Conservation (phyloP, 768 basidiomycete species). For the Candolleomyces efflorescens region DNA sequence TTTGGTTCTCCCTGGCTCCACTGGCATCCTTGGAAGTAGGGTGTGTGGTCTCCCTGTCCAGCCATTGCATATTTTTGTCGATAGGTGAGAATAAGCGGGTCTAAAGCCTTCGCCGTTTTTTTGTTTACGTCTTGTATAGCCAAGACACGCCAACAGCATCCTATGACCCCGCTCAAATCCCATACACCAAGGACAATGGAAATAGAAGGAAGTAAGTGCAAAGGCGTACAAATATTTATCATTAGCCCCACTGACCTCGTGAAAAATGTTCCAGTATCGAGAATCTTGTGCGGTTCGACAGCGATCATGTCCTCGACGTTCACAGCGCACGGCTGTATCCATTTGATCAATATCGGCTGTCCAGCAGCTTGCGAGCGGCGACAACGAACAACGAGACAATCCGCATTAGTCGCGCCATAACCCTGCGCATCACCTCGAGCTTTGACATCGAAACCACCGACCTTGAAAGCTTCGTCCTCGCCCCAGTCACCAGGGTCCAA, state of each 20-base stretch:
- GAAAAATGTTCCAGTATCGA: conserved; percentile 39
- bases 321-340: conserved; percentile 52
- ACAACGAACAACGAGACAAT: conserved; percentile 22
- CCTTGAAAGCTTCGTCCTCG: conserved; percentile 25
- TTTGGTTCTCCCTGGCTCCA: conserved; percentile 41
- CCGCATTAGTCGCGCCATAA: conserved; percentile 39
- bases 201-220: conserved; percentile 36
- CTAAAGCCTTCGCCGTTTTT: background rate
- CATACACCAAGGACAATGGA: conserved; percentile 35
- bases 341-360: conserved; percentile 50
- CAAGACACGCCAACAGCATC: conserved; percentile 29
- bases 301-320: conserved; percentile 52
- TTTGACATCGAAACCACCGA: conserved; percentile 41
- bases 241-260: background rate
- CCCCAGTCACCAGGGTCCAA: background rate
- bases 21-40: conserved; percentile 40
- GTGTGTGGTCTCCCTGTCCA: conserved; percentile 44
- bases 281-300: conserved; percentile 53
- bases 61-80: conserved; percentile 42
- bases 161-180: conserved; percentile 46
- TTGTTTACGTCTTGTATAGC: conserved; percentile 17
- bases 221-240: background rate
- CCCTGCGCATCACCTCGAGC: conserved; percentile 42
- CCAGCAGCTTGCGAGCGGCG: conserved; percentile 42
- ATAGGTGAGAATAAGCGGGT: conserved; percentile 33